Evolutionary conservation across 768 basidiomycete species (phyloP).

Genomic region (Coprinellus micaceus): DNA sequence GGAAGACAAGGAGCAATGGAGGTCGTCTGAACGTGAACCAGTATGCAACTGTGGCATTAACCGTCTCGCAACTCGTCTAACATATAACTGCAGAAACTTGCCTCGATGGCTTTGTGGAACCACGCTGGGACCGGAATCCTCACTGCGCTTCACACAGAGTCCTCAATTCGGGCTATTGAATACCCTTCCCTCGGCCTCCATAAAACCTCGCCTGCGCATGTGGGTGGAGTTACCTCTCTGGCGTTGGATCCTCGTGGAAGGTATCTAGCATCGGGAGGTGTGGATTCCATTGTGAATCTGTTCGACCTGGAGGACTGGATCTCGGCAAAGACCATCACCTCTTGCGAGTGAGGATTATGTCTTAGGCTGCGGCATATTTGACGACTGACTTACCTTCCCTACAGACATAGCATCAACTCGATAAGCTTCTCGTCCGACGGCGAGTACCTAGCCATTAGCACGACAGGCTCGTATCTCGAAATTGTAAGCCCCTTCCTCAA

Average conservation of each 20-base stretch:
- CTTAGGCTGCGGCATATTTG: too few relatives aligned
- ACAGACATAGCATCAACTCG: conserved; percentile 65
- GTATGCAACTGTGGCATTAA: conserved; percentile 25
- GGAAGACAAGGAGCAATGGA: conserved; percentile 47
- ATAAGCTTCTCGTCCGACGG: conserved; percentile 82
- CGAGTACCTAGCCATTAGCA: conserved; percentile 78
- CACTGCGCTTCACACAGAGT: conserved; percentile 59
- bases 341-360: conserved; percentile 85
- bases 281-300: conserved; percentile 79
- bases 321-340: conserved; percentile 67
- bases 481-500: conserved; percentile 49
- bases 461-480: conserved; percentile 67
- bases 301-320: conserved; percentile 83
- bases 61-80: conserved; percentile 2
- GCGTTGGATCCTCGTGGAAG: conserved; percentile 79
- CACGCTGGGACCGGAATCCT: conserved; percentile 71
- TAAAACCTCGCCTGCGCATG: conserved; percentile 69
- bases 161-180: conserved; percentile 64
- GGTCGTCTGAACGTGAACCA: conserved; percentile 45
- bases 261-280: conserved; percentile 79
- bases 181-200: conserved; percentile 58
- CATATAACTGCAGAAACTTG: conserved; percentile 38
- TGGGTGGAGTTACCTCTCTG: conserved; percentile 73
- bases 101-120: conserved; percentile 72
- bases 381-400: conserved; percentile 4